phyloP scores from a whole-genome alignment of 192 early-diverging fungal species.

The Umbelopsis sp. region DNA sequence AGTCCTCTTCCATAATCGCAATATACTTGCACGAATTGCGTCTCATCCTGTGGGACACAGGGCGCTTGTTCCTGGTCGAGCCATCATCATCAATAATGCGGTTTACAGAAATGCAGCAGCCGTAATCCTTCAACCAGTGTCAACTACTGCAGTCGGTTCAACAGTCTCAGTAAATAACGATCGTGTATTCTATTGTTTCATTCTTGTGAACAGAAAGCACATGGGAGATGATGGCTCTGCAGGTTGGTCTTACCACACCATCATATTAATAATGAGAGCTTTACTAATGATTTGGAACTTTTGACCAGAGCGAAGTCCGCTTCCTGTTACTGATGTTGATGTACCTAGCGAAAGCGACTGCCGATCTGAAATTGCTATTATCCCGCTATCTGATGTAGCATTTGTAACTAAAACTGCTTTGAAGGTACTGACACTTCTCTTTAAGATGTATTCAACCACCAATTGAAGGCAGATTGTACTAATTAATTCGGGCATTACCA shows the following conservation, averaged over 20 bases:
- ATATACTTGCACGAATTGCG: constrained; percentile 59
- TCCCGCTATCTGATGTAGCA: constrained; percentile 56
- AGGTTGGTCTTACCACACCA: not conserved
- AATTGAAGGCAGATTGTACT: not conserved
- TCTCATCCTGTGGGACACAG: constrained; percentile 59
- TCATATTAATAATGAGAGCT: not conserved
- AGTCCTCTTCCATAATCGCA: constrained; percentile 53
- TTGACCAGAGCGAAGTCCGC: constrained; percentile 41
- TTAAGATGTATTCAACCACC: too few species aligned
- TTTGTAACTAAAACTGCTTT: constrained; percentile 57
- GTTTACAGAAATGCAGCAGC: constrained; percentile 69
- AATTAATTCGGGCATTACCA: constrained; percentile 1
- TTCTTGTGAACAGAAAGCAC: constrained; percentile 24
- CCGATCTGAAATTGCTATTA: constrained; percentile 38
- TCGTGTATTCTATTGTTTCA: constrained; percentile 44
- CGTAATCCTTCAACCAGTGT: constrained; percentile 57
- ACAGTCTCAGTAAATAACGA: constrained; percentile 25
- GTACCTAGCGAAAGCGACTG: constrained; percentile 39
- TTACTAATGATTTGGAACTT: not conserved
- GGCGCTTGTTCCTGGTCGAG: constrained; percentile 68
- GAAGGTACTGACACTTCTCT: constrained; percentile 44
- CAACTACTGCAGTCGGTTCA: constrained; percentile 33
- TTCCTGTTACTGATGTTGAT: constrained; percentile 55
- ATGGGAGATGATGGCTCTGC: constrained; percentile 19
- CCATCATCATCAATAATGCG: constrained; percentile 75